These are phyloP conservation scores for Pyrenopolyporus hunteri DNA, from an alignment of 495 filamentous ascomycete genomes.

Conservation along the genomic window DNA sequence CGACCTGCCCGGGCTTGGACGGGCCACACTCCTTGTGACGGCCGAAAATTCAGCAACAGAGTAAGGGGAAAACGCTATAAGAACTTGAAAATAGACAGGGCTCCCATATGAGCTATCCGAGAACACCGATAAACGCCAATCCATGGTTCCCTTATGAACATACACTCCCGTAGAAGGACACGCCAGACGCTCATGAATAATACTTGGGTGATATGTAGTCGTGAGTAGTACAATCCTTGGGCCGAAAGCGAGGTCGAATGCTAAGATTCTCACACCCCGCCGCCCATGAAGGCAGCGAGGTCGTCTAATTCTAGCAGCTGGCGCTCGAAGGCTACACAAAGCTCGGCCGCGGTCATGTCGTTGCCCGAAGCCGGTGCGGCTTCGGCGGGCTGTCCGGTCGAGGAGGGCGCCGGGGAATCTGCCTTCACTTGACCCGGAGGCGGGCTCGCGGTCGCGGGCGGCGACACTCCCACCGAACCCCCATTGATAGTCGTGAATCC, in stretches of 20 bases:
- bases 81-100: slow-evolving; percentile 1
- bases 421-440: slow-evolving; percentile 44
- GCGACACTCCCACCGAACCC: slow-evolving; percentile 50
- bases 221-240: slow-evolving; percentile 16
- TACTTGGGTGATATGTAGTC: neutral
- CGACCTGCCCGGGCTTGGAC: slow-evolving; percentile 1
- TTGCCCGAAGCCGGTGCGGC: slow-evolving; percentile 30
- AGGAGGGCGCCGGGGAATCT: slow-evolving; percentile 48
- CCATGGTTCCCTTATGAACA: slow-evolving; percentile 34
- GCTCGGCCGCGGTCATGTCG: slow-evolving; percentile 57
- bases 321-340: slow-evolving; percentile 56
- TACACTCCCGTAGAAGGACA: slow-evolving; percentile 23
- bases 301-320: slow-evolving; percentile 58
- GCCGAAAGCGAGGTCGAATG: neutral
- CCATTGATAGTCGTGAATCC: slow-evolving; percentile 59
- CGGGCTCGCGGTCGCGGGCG: slow-evolving; percentile 51
- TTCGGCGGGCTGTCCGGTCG: slow-evolving; percentile 37
- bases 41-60: neutral
- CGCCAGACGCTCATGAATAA: neutral
- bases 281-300: slow-evolving; percentile 59
- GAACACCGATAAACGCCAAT: slow-evolving; percentile 32
- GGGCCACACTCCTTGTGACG: neutral
- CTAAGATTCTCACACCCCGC: slow-evolving; percentile 49
- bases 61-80: neutral
- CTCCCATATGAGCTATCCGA: slow-evolving; percentile 5